These are phyloP conservation scores for Macrolepiota fuliginosa DNA, from an alignment of 768 basidiomycete genomes.

Conservation along the genomic window DNA sequence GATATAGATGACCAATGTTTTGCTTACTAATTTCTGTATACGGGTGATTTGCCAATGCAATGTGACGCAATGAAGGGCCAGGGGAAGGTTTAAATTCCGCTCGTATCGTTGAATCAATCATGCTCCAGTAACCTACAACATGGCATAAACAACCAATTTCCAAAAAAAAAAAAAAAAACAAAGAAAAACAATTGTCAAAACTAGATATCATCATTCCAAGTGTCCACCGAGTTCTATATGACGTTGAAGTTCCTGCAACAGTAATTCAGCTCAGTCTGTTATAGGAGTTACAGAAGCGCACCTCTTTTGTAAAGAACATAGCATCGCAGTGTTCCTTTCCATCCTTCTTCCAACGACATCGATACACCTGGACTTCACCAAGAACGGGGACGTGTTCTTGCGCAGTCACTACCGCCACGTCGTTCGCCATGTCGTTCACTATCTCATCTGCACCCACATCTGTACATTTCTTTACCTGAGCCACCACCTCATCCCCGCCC, in stretches of 20 bases:
- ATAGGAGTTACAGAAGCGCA: conserved; percentile 17
- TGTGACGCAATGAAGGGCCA: too few relatives aligned
- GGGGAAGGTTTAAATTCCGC: too few relatives aligned
- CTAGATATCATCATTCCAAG: background rate
- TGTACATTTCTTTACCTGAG: conserved; percentile 19
- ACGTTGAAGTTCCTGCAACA: background rate
- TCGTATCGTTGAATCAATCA: background rate
- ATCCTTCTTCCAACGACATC: conserved; percentile 41
- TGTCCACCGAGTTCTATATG: conserved; percentile 2
- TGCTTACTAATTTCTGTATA: too few relatives aligned
- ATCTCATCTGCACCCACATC: conserved; percentile 19
- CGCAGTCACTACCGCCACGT: background rate
- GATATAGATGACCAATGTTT: too few relatives aligned
- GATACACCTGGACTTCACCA: conserved; percentile 33
- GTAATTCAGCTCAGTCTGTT: background rate
- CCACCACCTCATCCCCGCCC: conserved; percentile 23
- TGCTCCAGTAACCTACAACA: background rate
- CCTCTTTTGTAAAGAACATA: conserved; percentile 31
- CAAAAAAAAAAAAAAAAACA: background rate
- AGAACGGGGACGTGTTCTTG: too few relatives aligned
- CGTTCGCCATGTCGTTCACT: conserved; percentile 12
- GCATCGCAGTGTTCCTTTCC: conserved; percentile 27
- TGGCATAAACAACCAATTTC: background rate
- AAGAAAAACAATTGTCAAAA: background rate
- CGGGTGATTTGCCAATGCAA: too few relatives aligned